A percentile compares a stretch with the other conserved stretches of the same genome.
These are phyloP conservation scores for Penicillium coffeae DNA, from an alignment of 495 filamentous ascomycete species.

Conservation along the genomic window DNA sequence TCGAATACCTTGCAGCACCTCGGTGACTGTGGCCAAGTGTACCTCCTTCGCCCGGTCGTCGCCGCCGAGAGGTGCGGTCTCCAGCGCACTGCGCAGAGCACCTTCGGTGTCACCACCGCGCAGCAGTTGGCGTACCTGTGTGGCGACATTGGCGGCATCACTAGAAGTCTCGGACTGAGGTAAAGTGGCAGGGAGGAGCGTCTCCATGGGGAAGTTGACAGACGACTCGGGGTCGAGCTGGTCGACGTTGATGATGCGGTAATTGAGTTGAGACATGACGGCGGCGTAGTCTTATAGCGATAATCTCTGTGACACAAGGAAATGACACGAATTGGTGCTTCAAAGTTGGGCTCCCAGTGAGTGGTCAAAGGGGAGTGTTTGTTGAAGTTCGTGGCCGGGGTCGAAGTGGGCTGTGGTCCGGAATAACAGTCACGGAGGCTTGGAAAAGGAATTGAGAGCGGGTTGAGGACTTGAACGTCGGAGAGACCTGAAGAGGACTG, in stretches of 20 bases:
- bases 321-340: neutral
- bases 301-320: neutral
- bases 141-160: slow-evolving; percentile 67
- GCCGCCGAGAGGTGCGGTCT: slow-evolving; percentile 69
- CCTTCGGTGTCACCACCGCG: slow-evolving; percentile 81
- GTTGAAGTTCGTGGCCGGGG: neutral
- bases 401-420: neutral
- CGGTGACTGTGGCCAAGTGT: slow-evolving; percentile 74
- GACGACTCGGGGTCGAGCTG: slow-evolving; percentile 81
- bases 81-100: slow-evolving; percentile 72
- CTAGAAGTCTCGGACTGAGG: slow-evolving; percentile 58
- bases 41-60: slow-evolving; percentile 77
- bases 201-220: slow-evolving; percentile 78
- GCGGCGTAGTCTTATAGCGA: slow-evolving; percentile 1
- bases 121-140: slow-evolving; percentile 80
- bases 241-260: slow-evolving; percentile 94
- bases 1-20: slow-evolving; percentile 86
- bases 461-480: neutral
- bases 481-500: too few species aligned
- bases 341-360: neutral
- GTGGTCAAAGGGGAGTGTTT: neutral
- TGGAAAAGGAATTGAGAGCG: neutral
- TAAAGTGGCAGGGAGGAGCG: slow-evolving; percentile 66
- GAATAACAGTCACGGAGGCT: neutral
- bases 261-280: slow-evolving; percentile 62